Evolutionary conservation across 1,139 yeast genomes (phyloP).

Genomic region (Scheffersomyces lignicola): DNA sequence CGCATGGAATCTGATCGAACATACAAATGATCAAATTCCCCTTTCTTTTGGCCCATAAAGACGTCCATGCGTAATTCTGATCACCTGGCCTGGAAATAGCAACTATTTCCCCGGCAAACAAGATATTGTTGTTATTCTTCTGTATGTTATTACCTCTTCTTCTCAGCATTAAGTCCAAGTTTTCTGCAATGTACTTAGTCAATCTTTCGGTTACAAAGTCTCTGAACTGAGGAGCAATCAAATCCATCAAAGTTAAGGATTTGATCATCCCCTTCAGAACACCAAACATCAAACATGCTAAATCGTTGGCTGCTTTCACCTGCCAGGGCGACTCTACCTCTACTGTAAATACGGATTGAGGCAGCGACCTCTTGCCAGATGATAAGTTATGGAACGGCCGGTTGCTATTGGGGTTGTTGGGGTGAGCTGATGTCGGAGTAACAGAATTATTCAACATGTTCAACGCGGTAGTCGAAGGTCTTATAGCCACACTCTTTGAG

Average conservation of each 20-base stretch:
- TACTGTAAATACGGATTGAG: constrained; percentile 85
- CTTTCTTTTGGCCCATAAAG: constrained; percentile 83
- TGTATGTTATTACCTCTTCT: constrained; percentile 6
- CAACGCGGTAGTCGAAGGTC: constrained; percentile 31
- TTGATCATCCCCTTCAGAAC: constrained; percentile 65
- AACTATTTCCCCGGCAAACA: constrained; percentile 57
- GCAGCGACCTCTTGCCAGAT: constrained; percentile 64
- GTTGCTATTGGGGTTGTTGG: constrained; percentile 15
- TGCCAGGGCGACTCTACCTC: constrained; percentile 75
- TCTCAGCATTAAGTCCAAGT: constrained; percentile 8
- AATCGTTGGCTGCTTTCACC: constrained; percentile 81
- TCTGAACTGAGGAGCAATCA: constrained; percentile 73
- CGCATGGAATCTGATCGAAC: constrained; percentile 86
- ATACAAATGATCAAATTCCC: constrained; percentile 75
- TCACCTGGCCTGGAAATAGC: constrained; percentile 54
- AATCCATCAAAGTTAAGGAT: constrained; percentile 67
- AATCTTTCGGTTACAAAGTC: constrained; percentile 62
- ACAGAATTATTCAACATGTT: constrained; percentile 20
- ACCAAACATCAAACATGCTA: constrained; percentile 87
- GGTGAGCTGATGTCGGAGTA: constrained; percentile 9
- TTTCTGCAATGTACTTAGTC: constrained; percentile 30
- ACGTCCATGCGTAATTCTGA: constrained; percentile 67
- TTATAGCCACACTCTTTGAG: constrained; percentile 13
- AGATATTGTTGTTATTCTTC: constrained; percentile 26
- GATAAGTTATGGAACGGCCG: constrained; percentile 63